Evolutionary conservation across 208 protist genomes (phyloP).

Genomic region (Novymonas esmeraldas): DNA sequence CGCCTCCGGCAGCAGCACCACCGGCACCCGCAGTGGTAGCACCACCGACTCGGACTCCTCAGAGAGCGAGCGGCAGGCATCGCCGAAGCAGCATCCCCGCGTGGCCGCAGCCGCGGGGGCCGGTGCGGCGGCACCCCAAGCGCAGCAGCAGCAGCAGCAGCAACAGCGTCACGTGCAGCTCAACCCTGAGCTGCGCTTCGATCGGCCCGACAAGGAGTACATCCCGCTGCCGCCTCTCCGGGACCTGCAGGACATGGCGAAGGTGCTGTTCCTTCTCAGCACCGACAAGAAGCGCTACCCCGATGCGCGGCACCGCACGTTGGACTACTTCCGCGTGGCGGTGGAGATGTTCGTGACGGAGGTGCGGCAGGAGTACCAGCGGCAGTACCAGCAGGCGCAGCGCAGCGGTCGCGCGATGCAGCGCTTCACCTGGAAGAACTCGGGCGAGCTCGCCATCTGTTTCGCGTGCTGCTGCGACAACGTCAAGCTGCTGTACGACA

Average conservation of each 20-base stretch:
- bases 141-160: conserved; percentile 5
- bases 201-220: conserved; percentile 69
- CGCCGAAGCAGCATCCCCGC: conserved; percentile 3
- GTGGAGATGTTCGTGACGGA: conserved; percentile 82
- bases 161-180: conserved; percentile 32
- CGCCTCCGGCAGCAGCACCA: conserved; percentile 26
- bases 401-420: conserved; percentile 31
- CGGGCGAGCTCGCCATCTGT: conserved; percentile 79
- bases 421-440: conserved; percentile 87
- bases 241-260: conserved; percentile 28
- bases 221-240: conserved; percentile 52
- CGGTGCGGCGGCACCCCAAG: background rate
- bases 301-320: conserved; percentile 63
- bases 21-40: conserved; percentile 20
- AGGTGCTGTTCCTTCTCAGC: conserved; percentile 41
- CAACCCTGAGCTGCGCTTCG: conserved; percentile 73
- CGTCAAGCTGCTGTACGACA: conserved; percentile 80
- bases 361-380: conserved; percentile 61
- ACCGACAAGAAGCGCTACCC: conserved; percentile 64
- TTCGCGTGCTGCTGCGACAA: conserved; percentile 89
- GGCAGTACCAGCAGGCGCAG: conserved; percentile 51
- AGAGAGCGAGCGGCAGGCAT: conserved; percentile 4
- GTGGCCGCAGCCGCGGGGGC: conserved; percentile 4
- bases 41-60: conserved; percentile 12
- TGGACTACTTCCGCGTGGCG: conserved; percentile 80